These are phyloP conservation scores for Aspergillus avenaceus DNA, from an alignment of 495 filamentous ascomycete genomes.

Conservation along the genomic window DNA sequence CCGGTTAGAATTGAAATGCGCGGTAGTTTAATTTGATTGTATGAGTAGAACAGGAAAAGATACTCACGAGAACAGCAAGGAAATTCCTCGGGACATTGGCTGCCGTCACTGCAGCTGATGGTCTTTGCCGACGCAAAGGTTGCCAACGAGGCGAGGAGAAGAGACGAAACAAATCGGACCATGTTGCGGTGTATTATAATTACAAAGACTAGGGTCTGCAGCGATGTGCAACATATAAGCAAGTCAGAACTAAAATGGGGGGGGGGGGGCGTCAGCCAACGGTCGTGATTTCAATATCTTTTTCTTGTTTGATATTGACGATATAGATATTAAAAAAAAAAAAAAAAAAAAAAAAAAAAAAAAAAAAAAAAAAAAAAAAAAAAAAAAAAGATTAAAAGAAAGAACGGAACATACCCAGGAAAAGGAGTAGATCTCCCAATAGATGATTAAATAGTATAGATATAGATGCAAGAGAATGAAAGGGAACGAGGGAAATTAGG, in stretches of 20 bases:
- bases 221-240: slow-evolving; percentile 9
- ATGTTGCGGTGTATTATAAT: slow-evolving; percentile 16
- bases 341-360: slow-evolving; percentile 5
- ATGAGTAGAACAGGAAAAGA: slow-evolving; percentile 1
- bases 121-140: slow-evolving; percentile 33
- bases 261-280: neutral
- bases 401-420: slow-evolving; percentile 5
- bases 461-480: neutral
- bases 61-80: slow-evolving; percentile 94
- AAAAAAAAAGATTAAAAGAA: neutral
- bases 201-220: neutral
- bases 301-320: neutral
- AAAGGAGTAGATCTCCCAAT: too few relatives aligned
- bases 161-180: slow-evolving; percentile 31
- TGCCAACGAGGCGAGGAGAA: slow-evolving; percentile 33
- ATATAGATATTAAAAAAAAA: neutral
- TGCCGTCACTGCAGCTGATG: slow-evolving; percentile 47
- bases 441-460: too few relatives aligned
- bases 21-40: too few relatives aligned
- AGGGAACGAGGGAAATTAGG: slow-evolving; percentile 41
- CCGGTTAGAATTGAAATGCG: neutral
- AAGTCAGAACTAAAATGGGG: neutral
- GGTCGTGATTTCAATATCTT: neutral
- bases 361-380: neutral
- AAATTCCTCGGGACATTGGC: slow-evolving; percentile 66